Evolutionary conservation across 371 early-diverging fungal species (phyloP), one percentile per base, ranked within the genome.

Genomic region (Haplosporangium sp.): DNA sequence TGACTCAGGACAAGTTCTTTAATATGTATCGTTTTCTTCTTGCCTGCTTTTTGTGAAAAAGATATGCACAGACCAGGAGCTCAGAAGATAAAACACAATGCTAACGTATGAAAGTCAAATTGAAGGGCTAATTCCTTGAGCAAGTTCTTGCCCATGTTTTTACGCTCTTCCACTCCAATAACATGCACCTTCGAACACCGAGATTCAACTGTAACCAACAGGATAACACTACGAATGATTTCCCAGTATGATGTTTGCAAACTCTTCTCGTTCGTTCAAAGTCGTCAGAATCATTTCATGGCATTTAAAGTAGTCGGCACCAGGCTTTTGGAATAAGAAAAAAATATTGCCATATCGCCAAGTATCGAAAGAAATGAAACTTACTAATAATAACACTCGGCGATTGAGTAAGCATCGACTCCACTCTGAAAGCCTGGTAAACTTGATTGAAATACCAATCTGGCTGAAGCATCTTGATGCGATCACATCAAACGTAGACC

Each of bases 251-350:
- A 42, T 5, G 36, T 58, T 41, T 1, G 14, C 59, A 53, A 65
- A 59, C 11, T 36, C 66, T 42, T 65, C 66, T 14, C 66, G 58
- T 45, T 65, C 66, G 43, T 59, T 65, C 50, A 57, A 14, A 9
- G 6, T 23, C 10, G 6, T 18, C 5, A 23, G 42, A 5, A 57
- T n/a, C 42, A 2, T 21, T 23, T 45, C 45, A 10, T 21, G 21
- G 58, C 42, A 57, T n/a, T 18, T 13, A 12, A 55, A 40, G 36
- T 55, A 41, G n/a, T 55, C n/a, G n/a, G n/a, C n/a, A n/a, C n/a
- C n/a, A n/a, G n/a, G n/a, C n/a, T n/a, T n/a, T n/a, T n/a, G n/a
- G n/a, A n/a, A n/a, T n/a, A n/a, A n/a, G n/a, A n/a, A n/a, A n/a
- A n/a, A n/a, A n/a, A n/a, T n/a, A n/a, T n/a, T n/a, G n/a, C n/a